These are phyloP conservation scores for Athelia sp. DNA, from an alignment of 1,284 basidiomycete genomes.

Conservation along the genomic window DNA sequence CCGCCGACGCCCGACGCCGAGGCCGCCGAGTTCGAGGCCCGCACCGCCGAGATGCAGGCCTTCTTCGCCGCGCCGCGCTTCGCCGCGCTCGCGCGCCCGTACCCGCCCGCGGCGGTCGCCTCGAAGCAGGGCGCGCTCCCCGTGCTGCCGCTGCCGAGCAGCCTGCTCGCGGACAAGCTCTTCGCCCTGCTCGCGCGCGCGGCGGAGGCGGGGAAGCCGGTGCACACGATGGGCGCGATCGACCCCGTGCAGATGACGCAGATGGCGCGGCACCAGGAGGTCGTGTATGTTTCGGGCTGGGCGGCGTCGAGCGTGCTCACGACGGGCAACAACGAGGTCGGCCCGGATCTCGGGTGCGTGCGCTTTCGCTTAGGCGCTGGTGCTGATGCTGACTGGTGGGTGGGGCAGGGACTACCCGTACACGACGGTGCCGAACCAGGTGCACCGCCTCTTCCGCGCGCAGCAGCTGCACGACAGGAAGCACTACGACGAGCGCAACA, in stretches of 20 bases:
- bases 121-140: conserved; percentile 88
- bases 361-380: background rate
- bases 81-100: conserved; percentile 69
- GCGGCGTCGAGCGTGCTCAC: conserved; percentile 85
- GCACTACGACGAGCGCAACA: conserved; percentile 81
- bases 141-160: conserved; percentile 71
- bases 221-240: conserved; percentile 86
- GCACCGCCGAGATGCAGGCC: conserved; percentile 57
- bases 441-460: conserved; percentile 81
- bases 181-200: conserved; percentile 63
- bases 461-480: conserved; percentile 86
- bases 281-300: conserved; percentile 96
- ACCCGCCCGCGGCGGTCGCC: conserved; percentile 73
- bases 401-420: conserved; percentile 89
- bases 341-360: conserved; percentile 90
- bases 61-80: conserved; percentile 82
- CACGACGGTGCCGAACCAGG: conserved; percentile 91
- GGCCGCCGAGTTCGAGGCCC: conserved; percentile 56
- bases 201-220: conserved; percentile 59
- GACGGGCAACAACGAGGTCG: conserved; percentile 93
- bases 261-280: conserved; percentile 93
- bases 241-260: conserved; percentile 96
- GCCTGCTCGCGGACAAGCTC: conserved; percentile 80
- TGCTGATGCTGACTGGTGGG: conserved; percentile 5
- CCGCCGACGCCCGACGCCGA: conserved; percentile 66